Evolutionary conservation across 495 filamentous ascomycete genomes (phyloP).

Genomic region (Penicillium odoratum): DNA sequence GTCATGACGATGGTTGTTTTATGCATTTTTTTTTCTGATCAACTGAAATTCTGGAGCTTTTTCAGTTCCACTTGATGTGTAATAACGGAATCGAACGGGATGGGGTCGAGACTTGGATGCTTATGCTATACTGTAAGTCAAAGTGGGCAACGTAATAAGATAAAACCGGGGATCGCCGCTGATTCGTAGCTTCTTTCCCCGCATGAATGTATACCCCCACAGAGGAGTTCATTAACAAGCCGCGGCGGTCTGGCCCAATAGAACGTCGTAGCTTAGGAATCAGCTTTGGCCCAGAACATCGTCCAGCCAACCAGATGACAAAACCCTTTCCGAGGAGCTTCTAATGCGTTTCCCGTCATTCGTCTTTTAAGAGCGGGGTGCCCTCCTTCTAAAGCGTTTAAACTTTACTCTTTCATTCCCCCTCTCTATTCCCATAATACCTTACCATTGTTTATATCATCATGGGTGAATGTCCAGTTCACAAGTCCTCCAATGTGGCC

Average conservation of each 20-base stretch:
- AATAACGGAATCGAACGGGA: neutral
- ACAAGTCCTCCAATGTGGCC: constrained; percentile 50
- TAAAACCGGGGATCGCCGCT: constrained; percentile 5
- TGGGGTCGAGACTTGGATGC: neutral
- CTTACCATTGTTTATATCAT: constrained; percentile 3
- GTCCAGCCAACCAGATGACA: constrained; percentile 19
- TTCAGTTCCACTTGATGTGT: too few relatives aligned
- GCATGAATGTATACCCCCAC: constrained; percentile 11
- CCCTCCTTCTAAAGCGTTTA: neutral
- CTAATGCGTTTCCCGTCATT: constrained; percentile 17
- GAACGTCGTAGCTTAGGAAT: constrained; percentile 22
- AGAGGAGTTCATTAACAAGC: constrained; percentile 1
- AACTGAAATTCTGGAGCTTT: too few relatives aligned
- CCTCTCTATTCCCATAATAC: neutral
- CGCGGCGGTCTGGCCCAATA: constrained; percentile 21
- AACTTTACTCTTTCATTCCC: neutral
- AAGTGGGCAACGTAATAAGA: neutral
- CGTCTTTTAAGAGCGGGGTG: constrained; percentile 22
- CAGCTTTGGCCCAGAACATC: constrained; percentile 16
- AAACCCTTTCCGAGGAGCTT: constrained; percentile 17
- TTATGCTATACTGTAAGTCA: neutral
- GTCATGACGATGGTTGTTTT: neutral
- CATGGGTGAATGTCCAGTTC: constrained; percentile 52
- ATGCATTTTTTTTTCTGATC: too few relatives aligned
- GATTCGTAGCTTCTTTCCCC: constrained; percentile 6